Base-by-base conservation (phyloP, 441 rosid species). In the Erodium moschatum region DNA sequence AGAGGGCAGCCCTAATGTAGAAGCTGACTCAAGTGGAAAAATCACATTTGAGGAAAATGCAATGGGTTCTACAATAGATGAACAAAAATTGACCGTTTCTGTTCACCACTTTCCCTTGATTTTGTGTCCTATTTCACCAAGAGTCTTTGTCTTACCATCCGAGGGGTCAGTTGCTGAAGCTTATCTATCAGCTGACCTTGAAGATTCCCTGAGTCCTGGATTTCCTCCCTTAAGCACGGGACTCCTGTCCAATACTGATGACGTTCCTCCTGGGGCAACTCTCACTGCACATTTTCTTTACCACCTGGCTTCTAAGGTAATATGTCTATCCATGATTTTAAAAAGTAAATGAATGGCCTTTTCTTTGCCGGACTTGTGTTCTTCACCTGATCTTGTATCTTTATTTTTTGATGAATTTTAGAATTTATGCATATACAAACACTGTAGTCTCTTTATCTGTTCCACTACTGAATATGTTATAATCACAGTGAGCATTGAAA, bases 151-250 rank as follows among this genome's bases (percentile, higher is more conserved):
- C 80, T 83, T 93, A 73, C 98, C 98, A 66, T 93, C 98, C 48
- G 92, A 89, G 83, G 97, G 98, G 73, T 90, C 96, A 64, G 77
- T 93, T 56, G 89, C 92, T 29, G 95, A 89, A 84, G 98, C 96
- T 29, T 85, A 70, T 77, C 76, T 90, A 74, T 91, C 96, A 70
- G 68, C 77, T 65, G 78, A 86, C 68, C 84, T 85, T 56, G 87
- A 89, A 74, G 86, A 89, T 84, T 89, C 96, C 70, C 77, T 93
- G 62, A 87, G 93, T 80, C 89, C 84, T 68, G 98, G 96, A 13
- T 77, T 93, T 78, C 98, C 97, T 83, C 83, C 97, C 29, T 72
- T 87, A 74, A 85, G 90, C 79, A 79, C 90, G 11, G 89, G 91
- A 48, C 69, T 74, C 72, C 74, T 78, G 66, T 84, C 83, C 70